Evolutionary conservation across 192 early-diverging fungal species (phyloP), one percentile per base, ranked within the genome.

Genomic region (Helicostylum pulchrum): DNA sequence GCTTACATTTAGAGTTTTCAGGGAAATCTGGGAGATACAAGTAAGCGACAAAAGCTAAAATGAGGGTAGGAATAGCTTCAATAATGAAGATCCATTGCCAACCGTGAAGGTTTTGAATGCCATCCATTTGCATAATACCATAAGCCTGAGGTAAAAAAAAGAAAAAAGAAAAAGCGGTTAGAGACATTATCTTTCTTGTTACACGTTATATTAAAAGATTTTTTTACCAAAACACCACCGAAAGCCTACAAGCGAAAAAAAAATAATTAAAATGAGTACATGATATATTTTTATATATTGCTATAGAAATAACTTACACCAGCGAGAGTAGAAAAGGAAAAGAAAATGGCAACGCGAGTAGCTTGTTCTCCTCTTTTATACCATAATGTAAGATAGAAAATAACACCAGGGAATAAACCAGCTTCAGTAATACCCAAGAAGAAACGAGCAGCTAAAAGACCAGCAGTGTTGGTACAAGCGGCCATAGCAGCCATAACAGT

Each of bases 81-180:
- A 88, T 75, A 30, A 94, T 83, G 64, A 92, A 92, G 30, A 92
- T 76, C 78, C 88, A 83, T 66, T 85, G 82, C 90, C 90, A 92
- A 7, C 85, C 88, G 21, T 74, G 62, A 2, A 87, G 62, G 54
- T 77, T 76, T 42, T 32, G 67, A 20, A 76, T 50, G 21, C 87
- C 85, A 75, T 64, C 71, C 77, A 90, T 82, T 55, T 78, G 66
- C 32, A 74, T 66, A 52, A 88, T 85, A 59, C 80, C 81, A 72
- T 86, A 88, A 47, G 85, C 86, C 61, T 62, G n/a, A n/a, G n/a
- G n/a, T n/a, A n/a, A n/a, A n/a, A n/a, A n/a, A n/a, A n/a, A n/a
- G n/a, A n/a, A n/a, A n/a, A 68, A 30, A 15, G 32, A 30, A 15
- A 36, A 6, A 48, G n/a, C 12, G 4, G 36, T 39, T 39, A 39